phyloP scores from a whole-genome alignment of 495 filamentous ascomycete species.

The Podospora fimiseda region DNA sequence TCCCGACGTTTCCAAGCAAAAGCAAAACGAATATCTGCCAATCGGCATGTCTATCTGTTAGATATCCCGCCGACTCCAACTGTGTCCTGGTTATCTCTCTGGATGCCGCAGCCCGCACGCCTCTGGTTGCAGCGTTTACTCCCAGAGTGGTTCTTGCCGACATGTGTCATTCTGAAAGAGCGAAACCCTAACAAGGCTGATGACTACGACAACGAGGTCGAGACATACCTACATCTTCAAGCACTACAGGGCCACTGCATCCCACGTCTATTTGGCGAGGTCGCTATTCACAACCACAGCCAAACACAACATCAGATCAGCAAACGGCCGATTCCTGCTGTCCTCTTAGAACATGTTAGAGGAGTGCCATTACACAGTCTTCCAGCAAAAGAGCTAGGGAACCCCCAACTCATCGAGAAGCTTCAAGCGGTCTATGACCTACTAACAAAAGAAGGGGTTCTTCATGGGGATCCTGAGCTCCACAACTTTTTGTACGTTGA shows the following conservation, averaged over 20 bases:
- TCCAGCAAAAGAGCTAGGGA: constrained; percentile 5
- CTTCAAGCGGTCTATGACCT: constrained; percentile 1
- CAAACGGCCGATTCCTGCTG: constrained; percentile 6
- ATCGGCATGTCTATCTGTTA: constrained; percentile 6
- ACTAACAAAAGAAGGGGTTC: constrained; percentile 8
- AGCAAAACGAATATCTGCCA: constrained; percentile 4
- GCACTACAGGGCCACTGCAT: constrained; percentile 4
- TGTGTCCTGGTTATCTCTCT: constrained; percentile 2
- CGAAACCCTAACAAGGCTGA: constrained; percentile 5
- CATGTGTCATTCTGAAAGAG: constrained; percentile 9
- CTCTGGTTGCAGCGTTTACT: constrained; percentile 9
- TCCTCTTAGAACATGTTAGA: constrained; percentile 8
- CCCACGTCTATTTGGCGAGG: constrained; percentile 6
- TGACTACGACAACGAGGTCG: constrained; percentile 8
- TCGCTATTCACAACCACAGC: constrained; percentile 1
- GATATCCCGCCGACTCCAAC: constrained; percentile 6
- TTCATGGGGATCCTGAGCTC: constrained; percentile 8
- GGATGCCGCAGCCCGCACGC: constrained; percentile 3
- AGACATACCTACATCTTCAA: constrained; percentile 4
- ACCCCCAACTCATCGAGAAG: constrained; percentile 3
- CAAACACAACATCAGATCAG: constrained; percentile 6
- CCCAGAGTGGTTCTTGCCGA: constrained; percentile 9
- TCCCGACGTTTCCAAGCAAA: constrained; percentile 6
- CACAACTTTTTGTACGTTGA: constrained; percentile 8
- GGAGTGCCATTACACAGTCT: constrained; percentile 7